Evolutionary conservation across 192 early-diverging fungal species (phyloP).

Genomic region (Rhizophagus clarus): DNA sequence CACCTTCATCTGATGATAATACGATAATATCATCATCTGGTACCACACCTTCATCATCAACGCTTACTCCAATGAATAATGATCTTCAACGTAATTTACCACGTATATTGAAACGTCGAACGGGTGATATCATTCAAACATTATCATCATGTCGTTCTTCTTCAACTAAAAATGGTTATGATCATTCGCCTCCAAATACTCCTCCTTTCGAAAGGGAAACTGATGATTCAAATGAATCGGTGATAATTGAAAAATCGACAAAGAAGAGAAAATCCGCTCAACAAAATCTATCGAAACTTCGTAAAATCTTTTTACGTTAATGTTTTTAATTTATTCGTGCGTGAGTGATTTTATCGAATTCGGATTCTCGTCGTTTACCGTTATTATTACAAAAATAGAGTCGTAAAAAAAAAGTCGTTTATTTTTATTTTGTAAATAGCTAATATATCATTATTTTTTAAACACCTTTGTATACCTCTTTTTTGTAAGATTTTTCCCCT

Average conservation of each 20-base stretch:
- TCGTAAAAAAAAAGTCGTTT: neutral
- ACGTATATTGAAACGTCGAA: neutral
- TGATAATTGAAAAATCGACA: neutral
- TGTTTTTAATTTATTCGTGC: neutral
- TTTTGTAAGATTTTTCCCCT: too few relatives aligned
- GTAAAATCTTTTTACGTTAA: neutral
- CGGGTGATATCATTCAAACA: constrained; percentile 15
- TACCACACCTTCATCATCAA: neutral
- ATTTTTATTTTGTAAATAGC: too few relatives aligned
- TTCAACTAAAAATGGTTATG: constrained; percentile 13
- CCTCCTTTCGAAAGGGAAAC: neutral
- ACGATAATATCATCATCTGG: neutral
- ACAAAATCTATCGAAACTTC: neutral
- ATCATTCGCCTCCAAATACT: neutral
- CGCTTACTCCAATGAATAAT: neutral
- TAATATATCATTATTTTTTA: too few relatives aligned
- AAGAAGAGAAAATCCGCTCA: neutral
- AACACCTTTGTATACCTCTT: too few relatives aligned
- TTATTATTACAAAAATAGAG: too few relatives aligned
- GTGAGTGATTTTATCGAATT: neutral
- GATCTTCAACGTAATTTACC: neutral
- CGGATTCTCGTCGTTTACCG: too few relatives aligned
- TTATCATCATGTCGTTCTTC: constrained; percentile 5
- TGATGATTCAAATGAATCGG: neutral
- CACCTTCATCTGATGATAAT: neutral